Conservation (phyloP, 495 filamentous ascomycete species). For the Geopyxis carbonaria region DNA sequence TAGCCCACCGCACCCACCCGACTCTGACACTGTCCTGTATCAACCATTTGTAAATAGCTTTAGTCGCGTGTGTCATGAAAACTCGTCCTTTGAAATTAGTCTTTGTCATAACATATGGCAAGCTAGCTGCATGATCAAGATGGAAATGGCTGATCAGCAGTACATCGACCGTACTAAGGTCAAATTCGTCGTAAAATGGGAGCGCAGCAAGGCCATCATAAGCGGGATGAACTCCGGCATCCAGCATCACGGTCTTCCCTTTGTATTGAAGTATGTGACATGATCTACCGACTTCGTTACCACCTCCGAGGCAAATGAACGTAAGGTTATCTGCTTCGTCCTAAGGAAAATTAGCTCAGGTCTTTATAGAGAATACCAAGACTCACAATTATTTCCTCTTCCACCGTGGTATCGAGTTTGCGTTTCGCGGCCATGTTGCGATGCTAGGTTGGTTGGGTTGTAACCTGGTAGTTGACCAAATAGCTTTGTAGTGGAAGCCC, state of each 20-base stretch:
- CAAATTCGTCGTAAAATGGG: constrained; percentile 96
- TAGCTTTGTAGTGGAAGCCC: no score
- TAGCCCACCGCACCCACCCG: constrained; percentile 28
- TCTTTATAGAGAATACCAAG: neutral
- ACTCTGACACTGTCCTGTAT: constrained; percentile 93
- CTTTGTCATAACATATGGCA: constrained; percentile 93
- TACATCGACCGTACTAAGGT: constrained; percentile 90
- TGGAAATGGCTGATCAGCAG: constrained; percentile 98
- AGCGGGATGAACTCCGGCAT: constrained; percentile 93
- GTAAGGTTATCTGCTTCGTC: constrained; percentile 60
- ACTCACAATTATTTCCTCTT: constrained; percentile 24
- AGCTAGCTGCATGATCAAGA: constrained; percentile 85
- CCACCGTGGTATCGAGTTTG: constrained; percentile 27
- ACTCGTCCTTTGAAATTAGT: constrained; percentile 92
- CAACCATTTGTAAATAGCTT: constrained; percentile 98
- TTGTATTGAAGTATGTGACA: constrained; percentile 99
- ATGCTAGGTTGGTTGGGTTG: no score
- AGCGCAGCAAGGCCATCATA: constrained; percentile 87
- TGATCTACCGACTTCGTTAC: constrained; percentile 91
- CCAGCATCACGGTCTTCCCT: constrained; percentile 97
- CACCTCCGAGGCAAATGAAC: constrained; percentile 84
- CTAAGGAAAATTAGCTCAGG: constrained; percentile 2
- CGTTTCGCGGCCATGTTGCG: constrained; percentile 34
- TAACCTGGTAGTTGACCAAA: no score
- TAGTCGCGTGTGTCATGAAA: constrained; percentile 98